Conservation (phyloP, 768 basidiomycete genomes). For the Mycena rebaudengoi region DNA sequence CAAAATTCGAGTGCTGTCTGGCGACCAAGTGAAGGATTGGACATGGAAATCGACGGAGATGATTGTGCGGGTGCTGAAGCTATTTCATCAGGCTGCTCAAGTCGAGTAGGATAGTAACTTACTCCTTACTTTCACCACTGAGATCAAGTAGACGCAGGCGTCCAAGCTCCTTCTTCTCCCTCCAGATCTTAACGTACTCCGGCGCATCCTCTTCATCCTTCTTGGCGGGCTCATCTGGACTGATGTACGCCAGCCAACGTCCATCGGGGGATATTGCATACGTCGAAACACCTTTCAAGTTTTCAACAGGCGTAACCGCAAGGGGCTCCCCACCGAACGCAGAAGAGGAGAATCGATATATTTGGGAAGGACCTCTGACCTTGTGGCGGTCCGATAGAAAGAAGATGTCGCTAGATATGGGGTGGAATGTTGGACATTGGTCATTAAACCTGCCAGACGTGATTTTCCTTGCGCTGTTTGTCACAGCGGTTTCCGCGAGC, state of each 20-base stretch:
- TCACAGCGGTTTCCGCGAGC: slow-evolving; percentile 16
- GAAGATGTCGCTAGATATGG: slow-evolving; percentile 21
- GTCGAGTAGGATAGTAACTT: neutral
- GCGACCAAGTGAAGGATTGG: slow-evolving; percentile 17
- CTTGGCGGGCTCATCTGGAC: slow-evolving; percentile 21
- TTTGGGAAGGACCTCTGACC: slow-evolving; percentile 8
- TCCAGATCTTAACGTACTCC: slow-evolving; percentile 21
- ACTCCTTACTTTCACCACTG: slow-evolving; percentile 6
- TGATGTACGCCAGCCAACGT: slow-evolving; percentile 21
- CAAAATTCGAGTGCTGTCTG: slow-evolving; percentile 18
- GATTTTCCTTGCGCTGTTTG: slow-evolving; percentile 20
- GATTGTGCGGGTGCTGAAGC: neutral
- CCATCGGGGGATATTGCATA: slow-evolving; percentile 22
- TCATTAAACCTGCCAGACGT: slow-evolving; percentile 21
- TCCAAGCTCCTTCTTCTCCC: neutral
- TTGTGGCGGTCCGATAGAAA: slow-evolving; percentile 28
- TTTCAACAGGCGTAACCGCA: slow-evolving; percentile 12
- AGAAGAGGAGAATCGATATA: slow-evolving; percentile 16
- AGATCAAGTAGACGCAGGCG: slow-evolving; percentile 23
- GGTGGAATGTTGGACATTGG: slow-evolving; percentile 16
- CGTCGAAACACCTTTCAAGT: slow-evolving; percentile 4
- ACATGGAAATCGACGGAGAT: slow-evolving; percentile 14
- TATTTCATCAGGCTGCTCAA: neutral
- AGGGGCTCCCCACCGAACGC: slow-evolving; percentile 21
- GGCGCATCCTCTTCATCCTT: slow-evolving; percentile 21